A percentile compares a stretch with the other conserved stretches of the same genome.
phyloP scores from a whole-genome alignment of 192 early-diverging fungal species.

The Coemansia brasiliensis region DNA sequence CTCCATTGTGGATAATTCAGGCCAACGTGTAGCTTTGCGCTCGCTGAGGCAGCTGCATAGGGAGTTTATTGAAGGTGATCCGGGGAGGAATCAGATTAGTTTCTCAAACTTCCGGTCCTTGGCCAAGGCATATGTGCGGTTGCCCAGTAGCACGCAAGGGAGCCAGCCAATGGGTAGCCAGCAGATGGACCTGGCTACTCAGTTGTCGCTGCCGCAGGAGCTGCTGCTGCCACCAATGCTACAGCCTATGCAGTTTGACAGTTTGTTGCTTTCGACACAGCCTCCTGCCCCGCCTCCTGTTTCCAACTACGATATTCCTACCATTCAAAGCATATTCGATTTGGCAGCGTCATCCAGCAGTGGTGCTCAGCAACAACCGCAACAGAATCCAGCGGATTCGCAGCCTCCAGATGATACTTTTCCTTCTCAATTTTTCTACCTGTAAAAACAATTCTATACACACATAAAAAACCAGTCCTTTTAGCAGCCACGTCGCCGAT shows the following conservation, averaged over 20 bases:
- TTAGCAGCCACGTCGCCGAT: constrained; percentile 4
- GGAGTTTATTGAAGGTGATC: constrained; percentile 10
- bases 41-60: constrained; percentile 26
- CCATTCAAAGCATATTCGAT: constrained; percentile 22
- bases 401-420: background rate
- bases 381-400: background rate
- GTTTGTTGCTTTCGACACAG: constrained; percentile 7
- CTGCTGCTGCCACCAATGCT: constrained; percentile 9
- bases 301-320: constrained; percentile 8
- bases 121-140: constrained; percentile 13
- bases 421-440: constrained; percentile 5
- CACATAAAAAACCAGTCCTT: too few relatives aligned
- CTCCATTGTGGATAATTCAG: background rate
- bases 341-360: constrained; percentile 7
- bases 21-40: background rate
- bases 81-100: constrained; percentile 11
- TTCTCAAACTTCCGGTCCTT: constrained; percentile 31
- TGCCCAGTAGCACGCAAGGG: background rate
- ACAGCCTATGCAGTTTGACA: constrained; percentile 8
- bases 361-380: constrained; percentile 3
- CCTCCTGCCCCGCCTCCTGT: background rate
- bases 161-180: constrained; percentile 1
- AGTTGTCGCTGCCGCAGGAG: background rate
- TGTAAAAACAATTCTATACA: background rate
- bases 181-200: background rate